Evolutionary conservation across 1,284 basidiomycete genomes (phyloP), one percentile per base, ranked within the genome.

Genomic region (Neotropicomus parvogracilis): DNA sequence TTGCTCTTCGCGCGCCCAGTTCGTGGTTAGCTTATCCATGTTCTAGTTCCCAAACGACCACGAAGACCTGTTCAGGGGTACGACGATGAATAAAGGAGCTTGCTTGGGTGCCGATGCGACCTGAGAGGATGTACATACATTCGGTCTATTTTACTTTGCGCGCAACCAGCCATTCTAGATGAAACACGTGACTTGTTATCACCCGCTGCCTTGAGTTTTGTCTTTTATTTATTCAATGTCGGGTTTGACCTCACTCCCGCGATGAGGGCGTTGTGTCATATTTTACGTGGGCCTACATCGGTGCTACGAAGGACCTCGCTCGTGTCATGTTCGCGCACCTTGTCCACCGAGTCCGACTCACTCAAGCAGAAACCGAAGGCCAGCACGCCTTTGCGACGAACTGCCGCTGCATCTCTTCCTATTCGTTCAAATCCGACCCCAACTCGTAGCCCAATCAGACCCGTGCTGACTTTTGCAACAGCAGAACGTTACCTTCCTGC

Each of bases 351-450:
- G 21, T 32, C 48, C 9, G 61, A 66, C 43, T 42, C 44, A 0
- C 54, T 53, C 45, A 83, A 81, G 54, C 69, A 75, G 24, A 88
- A 85, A 62, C 85, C 82, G 20, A 90, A 86, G 59, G 79, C 81
- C n/a, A 77, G 80, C 9, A 89, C 88, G 6, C 78, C 87, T 7
- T 76, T 91, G 4, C 76, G 88, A 44, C 78, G 87, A 37, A 68
- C 77, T 3, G 79, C 79, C n/a, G 75, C 85, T 21, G 86, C 76
- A 3, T 91, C 88, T 1, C 71, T 87, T 24, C 82, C 85, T 29
- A 89, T 91, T 57, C 84, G 88, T 42, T 71, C 80, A 20, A 89
- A 87, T 59, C 88, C 85, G 19, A 89, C 83, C 9, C 87, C 88
- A 11, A 90, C 88, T 9, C 76, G 85, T 45, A 78, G 86, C 34